Evolutionary conservation across 345 rosid genomes (phyloP), one percentile per base, ranked within the genome.

Genomic region (Angophora floribunda): DNA sequence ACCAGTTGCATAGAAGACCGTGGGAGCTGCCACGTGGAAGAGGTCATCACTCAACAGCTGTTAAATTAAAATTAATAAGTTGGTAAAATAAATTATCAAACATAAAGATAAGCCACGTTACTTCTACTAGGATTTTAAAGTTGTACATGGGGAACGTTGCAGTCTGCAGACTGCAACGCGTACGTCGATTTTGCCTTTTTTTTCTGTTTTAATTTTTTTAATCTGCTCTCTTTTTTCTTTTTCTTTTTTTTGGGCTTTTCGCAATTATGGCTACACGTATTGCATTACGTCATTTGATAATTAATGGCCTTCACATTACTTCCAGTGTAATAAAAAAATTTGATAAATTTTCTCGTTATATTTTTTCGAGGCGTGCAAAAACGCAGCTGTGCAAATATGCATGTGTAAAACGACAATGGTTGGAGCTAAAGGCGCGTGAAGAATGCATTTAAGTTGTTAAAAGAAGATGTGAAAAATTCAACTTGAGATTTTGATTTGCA

Each of bases 401-500:
- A 65, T 30, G 80, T 16, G 7, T 67, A 67, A 67, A 67, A 16
- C 24, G 32, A 32, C 45, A 26, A 0, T 30, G 10, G 10, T 16
- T 13, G 6, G 45, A 32, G 45, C 45, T 67, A 32, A 15, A 67
- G 44, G 4, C 15, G 6, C 78, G 4, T 15, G 22, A 41, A 67
- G 79, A 67, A 67, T n/a, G 19, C 13, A n/a, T 63, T n/a, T 8
- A 63, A 63, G 19, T 0, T n/a, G 41, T 32, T 26, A 30, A 59
- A 2, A 11, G n/a, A 2, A 30, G 7, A 59, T 0, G 30, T 14
- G 2, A 11, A 11, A 1, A 8, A 32, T 30, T 32, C 21, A 30
- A 7, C 8, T 15, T 1, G 3, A 16, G 32, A 67, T 30, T 65
- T 30, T 65, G 14, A 30, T 5, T 59, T 24, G 65, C 15, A 30